Evolutionary conservation across 306 rosid genomes (phyloP).

Genomic region (Ochetophila trinervis): DNA sequence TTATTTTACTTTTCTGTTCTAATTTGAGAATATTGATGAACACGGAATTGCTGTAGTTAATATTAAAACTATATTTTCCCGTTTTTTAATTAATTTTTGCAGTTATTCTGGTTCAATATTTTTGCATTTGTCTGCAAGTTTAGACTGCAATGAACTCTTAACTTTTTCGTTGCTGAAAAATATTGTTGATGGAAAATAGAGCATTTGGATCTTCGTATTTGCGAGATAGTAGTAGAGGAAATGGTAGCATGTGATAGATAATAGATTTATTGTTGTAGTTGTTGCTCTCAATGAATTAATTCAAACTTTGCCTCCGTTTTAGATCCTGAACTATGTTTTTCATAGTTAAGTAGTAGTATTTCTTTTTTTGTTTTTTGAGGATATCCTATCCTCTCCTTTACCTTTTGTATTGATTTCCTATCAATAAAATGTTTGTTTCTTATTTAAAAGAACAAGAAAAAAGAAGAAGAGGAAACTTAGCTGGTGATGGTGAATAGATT

Average conservation of each 20-base stretch:
- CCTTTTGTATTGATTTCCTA: no score
- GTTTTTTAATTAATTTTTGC: background rate
- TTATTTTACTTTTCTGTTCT: background rate
- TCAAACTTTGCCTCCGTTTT: background rate
- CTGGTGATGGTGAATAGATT: background rate
- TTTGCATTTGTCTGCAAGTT: background rate
- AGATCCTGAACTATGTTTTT: background rate
- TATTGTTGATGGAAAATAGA: background rate
- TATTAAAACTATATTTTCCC: background rate
- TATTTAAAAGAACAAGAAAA: no score
- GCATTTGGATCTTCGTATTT: background rate
- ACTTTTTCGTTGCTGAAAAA: conserved; percentile 7
- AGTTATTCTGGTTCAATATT: conserved; percentile 1
- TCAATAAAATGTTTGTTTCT: no score
- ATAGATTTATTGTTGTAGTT: background rate
- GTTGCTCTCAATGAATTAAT: background rate
- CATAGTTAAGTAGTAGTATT: background rate
- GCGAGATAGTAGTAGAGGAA: background rate
- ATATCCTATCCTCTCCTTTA: no score
- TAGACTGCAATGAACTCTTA: background rate
- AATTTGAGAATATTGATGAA: background rate
- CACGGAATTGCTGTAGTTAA: background rate
- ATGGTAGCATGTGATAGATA: background rate
- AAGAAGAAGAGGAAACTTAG: background rate
- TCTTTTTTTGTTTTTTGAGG: background rate